A percentile compares a stretch with the other conserved stretches of the same genome.
Evolutionary conservation across 73 alveolate genomes (phyloP).

Genomic region (Durusdinium trenchii): DNA sequence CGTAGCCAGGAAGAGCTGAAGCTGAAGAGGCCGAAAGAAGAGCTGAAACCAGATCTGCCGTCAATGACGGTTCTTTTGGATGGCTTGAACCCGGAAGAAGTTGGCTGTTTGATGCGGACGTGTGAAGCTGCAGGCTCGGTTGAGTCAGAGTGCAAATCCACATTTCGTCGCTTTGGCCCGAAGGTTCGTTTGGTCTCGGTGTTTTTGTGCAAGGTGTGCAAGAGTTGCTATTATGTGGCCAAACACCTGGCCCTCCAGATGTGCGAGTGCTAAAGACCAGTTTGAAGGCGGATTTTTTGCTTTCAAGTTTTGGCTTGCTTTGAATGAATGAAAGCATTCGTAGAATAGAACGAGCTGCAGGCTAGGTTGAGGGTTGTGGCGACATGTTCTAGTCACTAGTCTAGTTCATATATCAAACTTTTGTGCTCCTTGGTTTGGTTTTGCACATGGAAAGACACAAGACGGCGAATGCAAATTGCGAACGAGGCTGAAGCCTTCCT

Average conservation of each 20-base stretch:
- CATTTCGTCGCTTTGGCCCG: background rate
- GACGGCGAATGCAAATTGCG: too few species aligned
- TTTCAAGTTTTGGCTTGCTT: background rate
- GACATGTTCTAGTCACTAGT: background rate
- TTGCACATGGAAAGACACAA: background rate
- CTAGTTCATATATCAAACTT: too few species aligned
- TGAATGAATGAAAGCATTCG: background rate
- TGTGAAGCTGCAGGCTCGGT: slow-evolving; percentile 75
- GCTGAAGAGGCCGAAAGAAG: background rate
- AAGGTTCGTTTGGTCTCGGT: background rate
- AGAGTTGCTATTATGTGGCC: slow-evolving; percentile 41
- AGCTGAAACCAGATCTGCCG: background rate
- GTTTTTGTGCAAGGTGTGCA: slow-evolving; percentile 34
- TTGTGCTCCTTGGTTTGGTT: background rate
- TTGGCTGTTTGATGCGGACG: slow-evolving; percentile 90
- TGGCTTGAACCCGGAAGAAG: slow-evolving; percentile 74
- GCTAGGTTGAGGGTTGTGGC: background rate
- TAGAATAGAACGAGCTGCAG: background rate
- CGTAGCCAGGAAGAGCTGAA: slow-evolving; percentile 31
- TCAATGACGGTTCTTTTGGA: slow-evolving; percentile 57
- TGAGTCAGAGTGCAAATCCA: background rate
- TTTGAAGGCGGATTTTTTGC: background rate
- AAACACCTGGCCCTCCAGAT: slow-evolving; percentile 54
- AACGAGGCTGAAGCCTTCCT: slow-evolving; percentile 54
- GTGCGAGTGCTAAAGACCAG: slow-evolving; percentile 73